These are phyloP conservation scores for Trichoderma atrobrunneum DNA, from an alignment of 2,329 filamentous ascomycete species.

Conservation along the genomic window DNA sequence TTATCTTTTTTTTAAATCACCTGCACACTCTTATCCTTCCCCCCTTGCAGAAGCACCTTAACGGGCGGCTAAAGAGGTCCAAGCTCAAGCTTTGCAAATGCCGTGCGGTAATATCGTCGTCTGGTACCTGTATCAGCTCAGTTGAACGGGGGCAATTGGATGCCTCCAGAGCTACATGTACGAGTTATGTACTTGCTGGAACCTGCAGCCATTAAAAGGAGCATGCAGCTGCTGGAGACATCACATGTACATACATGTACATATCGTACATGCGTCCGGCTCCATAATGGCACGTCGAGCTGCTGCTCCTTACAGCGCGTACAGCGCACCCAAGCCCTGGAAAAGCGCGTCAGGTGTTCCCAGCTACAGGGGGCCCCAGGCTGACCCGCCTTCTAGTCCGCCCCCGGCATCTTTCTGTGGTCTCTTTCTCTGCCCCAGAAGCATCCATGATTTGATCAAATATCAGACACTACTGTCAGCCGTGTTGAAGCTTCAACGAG, in stretches of 20 bases:
- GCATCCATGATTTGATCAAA: not conserved
- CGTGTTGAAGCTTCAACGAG: not conserved
- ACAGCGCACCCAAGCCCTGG: slow-evolving; percentile 13
- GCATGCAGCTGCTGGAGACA: slow-evolving; percentile 11
- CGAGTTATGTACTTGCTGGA: not conserved
- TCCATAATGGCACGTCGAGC: not conserved
- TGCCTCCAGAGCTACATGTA: not conserved
- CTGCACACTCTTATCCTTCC: not conserved
- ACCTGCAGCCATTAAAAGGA: slow-evolving; percentile 5
- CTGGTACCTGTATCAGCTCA: not conserved
- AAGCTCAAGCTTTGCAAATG: not conserved
- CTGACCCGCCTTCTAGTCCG: not conserved
- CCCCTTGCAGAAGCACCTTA: not conserved
- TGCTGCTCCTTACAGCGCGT: slow-evolving; percentile 7
- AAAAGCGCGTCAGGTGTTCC: slow-evolving; percentile 16
- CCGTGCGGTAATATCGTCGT: not conserved
- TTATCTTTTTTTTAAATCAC: not conserved
- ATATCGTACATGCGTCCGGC: not conserved
- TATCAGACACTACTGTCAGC: not conserved
- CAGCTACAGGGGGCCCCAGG: not conserved
- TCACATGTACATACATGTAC: not conserved
- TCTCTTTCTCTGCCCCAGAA: not conserved
- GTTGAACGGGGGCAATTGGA: not conserved
- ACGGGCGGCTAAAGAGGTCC: not conserved
- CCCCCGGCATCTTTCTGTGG: not conserved